Conservation (phyloP, 306 rosid genomes). For the Cicer bijugum region DNA sequence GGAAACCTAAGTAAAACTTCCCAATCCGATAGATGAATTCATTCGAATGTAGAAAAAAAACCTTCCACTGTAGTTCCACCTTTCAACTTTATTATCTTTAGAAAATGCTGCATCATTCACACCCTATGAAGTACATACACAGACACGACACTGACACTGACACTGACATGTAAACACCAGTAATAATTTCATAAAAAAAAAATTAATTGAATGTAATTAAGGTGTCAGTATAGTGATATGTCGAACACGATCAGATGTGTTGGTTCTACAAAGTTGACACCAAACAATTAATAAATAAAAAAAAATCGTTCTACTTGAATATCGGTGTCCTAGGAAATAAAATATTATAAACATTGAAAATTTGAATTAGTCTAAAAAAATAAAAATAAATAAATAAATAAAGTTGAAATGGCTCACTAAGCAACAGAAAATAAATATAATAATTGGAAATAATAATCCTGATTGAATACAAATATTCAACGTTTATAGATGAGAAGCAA, state of each 20-base stretch:
- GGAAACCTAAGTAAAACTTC: slow-evolving; percentile 3
- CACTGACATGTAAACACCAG: no score
- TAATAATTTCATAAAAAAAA: no score
- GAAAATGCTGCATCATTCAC: slow-evolving; percentile 28
- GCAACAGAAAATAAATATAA: slow-evolving; percentile 32
- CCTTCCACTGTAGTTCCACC: slow-evolving; percentile 35
- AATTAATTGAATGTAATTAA: no score
- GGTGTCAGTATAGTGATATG: no score
- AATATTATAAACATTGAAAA: slow-evolving; percentile 5
- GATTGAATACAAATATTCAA: neutral
- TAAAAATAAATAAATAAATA: neutral
- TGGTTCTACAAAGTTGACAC: no score
- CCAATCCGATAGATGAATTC: slow-evolving; percentile 41
- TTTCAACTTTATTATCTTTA: slow-evolving; percentile 11
- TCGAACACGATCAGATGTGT: no score
- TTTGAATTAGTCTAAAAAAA: slow-evolving; percentile 6
- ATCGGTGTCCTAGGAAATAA: neutral
- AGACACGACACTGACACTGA: no score
- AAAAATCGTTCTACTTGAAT: slow-evolving; percentile 15
- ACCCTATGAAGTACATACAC: neutral
- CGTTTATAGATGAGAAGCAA: slow-evolving; percentile 9
- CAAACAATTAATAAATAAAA: no score
- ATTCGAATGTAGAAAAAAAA: slow-evolving; percentile 37
- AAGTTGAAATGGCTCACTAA: slow-evolving; percentile 22
- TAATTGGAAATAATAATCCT: slow-evolving; percentile 33